These are phyloP conservation scores for Aechmea fasciata DNA, from an alignment of 176 grass and related monocot species.

Conservation along the genomic window DNA sequence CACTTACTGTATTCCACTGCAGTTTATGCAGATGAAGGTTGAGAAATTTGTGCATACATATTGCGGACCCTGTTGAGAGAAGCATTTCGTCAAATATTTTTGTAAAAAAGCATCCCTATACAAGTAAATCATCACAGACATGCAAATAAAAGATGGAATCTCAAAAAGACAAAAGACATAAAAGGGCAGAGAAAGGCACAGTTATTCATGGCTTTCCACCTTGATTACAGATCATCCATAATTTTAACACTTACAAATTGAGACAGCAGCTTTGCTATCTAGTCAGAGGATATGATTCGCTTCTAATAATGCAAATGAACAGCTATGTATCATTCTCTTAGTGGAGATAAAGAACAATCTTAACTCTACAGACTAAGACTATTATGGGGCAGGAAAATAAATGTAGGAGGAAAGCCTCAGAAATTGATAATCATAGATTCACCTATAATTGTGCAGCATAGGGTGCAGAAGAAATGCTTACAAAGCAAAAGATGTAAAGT, in stretches of 20 bases:
- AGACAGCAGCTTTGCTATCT: neutral
- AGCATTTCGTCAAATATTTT: slow-evolving; percentile 6
- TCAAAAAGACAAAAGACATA: neutral
- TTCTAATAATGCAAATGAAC: neutral
- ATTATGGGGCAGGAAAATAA: neutral
- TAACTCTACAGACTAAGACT: neutral
- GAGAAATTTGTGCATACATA: slow-evolving; percentile 71
- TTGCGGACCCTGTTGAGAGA: slow-evolving; percentile 46
- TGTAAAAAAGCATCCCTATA: neutral
- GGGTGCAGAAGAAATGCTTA: too few relatives aligned
- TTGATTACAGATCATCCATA: neutral
- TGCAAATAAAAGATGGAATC: neutral
- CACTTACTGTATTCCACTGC: slow-evolving; percentile 74
- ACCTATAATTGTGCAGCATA: neutral
- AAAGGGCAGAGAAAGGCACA: neutral
- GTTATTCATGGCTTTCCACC: neutral
- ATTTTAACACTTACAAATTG: neutral
- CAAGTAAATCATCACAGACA: neutral
- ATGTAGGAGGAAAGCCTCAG: neutral
- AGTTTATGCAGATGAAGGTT: slow-evolving; percentile 51
- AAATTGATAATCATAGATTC: neutral
- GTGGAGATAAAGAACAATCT: neutral
- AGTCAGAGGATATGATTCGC: neutral
- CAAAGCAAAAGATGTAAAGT: too few relatives aligned
- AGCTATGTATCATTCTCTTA: neutral